These are phyloP conservation scores for Botrytis paeoniae DNA, from an alignment of 2,329 filamentous ascomycete species.

Conservation along the genomic window DNA sequence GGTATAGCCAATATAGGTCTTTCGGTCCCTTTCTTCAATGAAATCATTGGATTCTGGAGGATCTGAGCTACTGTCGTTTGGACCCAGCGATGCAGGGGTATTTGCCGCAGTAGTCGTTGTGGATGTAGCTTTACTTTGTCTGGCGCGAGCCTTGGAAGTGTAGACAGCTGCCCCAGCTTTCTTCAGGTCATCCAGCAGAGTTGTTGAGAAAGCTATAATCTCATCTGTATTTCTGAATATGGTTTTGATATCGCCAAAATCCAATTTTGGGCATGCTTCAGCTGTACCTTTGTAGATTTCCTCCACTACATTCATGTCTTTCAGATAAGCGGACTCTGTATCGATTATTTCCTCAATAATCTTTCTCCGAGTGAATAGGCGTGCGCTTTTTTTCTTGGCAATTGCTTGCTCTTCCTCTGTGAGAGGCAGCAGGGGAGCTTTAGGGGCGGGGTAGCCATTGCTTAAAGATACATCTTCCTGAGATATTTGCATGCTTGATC, in stretches of 20 bases:
- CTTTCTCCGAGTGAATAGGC: conserved; percentile 76
- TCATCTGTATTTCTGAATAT: conserved; percentile 93
- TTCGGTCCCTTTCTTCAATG: conserved; percentile 36
- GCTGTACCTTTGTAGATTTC: conserved; percentile 97
- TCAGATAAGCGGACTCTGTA: conserved; percentile 85
- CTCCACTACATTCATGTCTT: conserved; percentile 95
- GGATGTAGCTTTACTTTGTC: conserved; percentile 37
- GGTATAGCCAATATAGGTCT: conserved; percentile 35
- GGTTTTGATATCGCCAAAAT: conserved; percentile 78
- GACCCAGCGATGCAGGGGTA: conserved; percentile 23
- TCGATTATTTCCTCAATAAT: conserved; percentile 90
- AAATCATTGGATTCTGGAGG: conserved; percentile 31
- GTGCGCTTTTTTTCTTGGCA: conserved; percentile 58
- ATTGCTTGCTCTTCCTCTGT: conserved; percentile 42
- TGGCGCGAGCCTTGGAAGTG: conserved; percentile 46
- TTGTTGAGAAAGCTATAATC: conserved; percentile 80
- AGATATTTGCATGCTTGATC: conserved; percentile 19
- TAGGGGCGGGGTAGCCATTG: conserved; percentile 6
- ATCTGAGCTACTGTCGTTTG: conserved; percentile 30
- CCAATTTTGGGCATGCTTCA: conserved; percentile 74
- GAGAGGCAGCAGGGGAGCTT: conserved; percentile 2
- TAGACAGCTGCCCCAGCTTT: conserved; percentile 78
- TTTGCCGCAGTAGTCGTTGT: conserved; percentile 16
- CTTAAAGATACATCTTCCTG: conserved; percentile 10
- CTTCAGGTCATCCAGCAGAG: conserved; percentile 77